phyloP scores from a whole-genome alignment of 768 basidiomycete genomes.

The Tricholoma furcatifolium region DNA sequence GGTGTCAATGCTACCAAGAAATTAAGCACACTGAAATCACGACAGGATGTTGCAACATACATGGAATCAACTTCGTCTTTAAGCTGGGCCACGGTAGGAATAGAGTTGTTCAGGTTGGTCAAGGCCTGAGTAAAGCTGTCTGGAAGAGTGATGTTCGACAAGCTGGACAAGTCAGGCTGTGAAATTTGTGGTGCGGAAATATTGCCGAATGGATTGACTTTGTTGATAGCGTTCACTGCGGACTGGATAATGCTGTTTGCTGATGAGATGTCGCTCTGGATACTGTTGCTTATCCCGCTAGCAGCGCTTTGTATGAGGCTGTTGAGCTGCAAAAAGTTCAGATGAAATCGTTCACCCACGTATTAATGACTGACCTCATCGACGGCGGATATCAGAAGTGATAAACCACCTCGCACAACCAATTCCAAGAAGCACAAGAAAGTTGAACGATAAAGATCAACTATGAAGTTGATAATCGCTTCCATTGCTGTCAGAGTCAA shows the following conservation, averaged over 20 bases:
- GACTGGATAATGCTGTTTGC: conserved; percentile 69
- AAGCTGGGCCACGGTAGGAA: conserved; percentile 78
- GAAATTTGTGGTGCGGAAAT: conserved; percentile 70
- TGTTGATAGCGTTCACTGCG: conserved; percentile 70
- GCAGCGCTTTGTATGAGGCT: conserved; percentile 62
- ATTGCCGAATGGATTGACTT: conserved; percentile 68
- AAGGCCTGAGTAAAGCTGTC: conserved; percentile 72
- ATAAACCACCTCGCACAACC: conserved; percentile 77
- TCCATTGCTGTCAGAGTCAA: conserved; percentile 83
- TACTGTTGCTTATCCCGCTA: conserved; percentile 58
- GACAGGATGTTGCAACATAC: conserved; percentile 42
- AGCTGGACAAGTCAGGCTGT: conserved; percentile 68
- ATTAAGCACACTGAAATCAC: conserved; percentile 1
- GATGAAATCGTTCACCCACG: background rate
- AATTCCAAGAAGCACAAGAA: conserved; percentile 94
- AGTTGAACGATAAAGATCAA: conserved; percentile 90
- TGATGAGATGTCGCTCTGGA: conserved; percentile 65
- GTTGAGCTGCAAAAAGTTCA: conserved; percentile 53
- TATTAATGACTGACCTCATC: conserved; percentile 62
- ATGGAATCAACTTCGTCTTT: conserved; percentile 64
- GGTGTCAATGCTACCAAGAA: conserved; percentile 62
- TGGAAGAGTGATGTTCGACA: conserved; percentile 82
- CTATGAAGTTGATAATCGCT: conserved; percentile 85
- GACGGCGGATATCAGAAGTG: conserved; percentile 78
- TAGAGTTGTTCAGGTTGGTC: conserved; percentile 70